phyloP scores from a whole-genome alignment of 768 basidiomycete species.

The Gelatoporia subvermispora region DNA sequence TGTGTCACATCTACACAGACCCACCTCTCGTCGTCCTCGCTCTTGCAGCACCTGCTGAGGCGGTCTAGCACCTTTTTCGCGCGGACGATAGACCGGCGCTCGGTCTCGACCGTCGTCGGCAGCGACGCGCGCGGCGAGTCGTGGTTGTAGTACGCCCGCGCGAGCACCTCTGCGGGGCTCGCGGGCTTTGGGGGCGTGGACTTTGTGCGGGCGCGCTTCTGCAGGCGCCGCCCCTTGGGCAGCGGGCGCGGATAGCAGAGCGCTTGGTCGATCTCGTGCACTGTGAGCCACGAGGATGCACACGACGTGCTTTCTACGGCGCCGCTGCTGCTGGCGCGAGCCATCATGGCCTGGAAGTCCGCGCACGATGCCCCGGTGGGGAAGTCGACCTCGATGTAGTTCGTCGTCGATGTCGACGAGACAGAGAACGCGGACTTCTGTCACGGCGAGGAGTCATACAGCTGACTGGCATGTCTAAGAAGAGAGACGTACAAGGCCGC shows the following conservation, averaged over 20 bases:
- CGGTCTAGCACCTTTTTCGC: constrained; percentile 17
- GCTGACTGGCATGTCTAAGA: neutral
- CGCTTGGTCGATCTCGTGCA: constrained; percentile 13
- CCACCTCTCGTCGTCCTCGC: constrained; percentile 22
- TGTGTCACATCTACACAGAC: constrained; percentile 27
- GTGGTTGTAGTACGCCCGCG: constrained; percentile 26
- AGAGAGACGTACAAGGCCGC: constrained; percentile 4
- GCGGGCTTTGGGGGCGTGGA: constrained; percentile 16
- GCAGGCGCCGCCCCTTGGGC: constrained; percentile 12
- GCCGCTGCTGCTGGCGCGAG: neutral
- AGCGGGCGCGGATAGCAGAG: constrained; percentile 9
- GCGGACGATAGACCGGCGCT: constrained; percentile 1
- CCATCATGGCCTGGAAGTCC: neutral
- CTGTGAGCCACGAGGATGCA: constrained; percentile 16
- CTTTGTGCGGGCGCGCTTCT: constrained; percentile 12
- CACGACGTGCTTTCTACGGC: neutral
- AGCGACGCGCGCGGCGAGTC: neutral
- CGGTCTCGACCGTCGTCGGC: neutral
- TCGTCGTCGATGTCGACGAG: constrained; percentile 31
- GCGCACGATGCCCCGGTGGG: constrained; percentile 5
- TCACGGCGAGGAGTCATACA: neutral
- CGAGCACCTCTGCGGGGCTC: constrained; percentile 23
- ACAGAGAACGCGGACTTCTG: constrained; percentile 31
- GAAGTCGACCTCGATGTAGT: constrained; percentile 28
- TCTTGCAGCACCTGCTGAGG: constrained; percentile 18